Evolutionary conservation across 2,329 filamentous ascomycete species (phyloP).

Genomic region (Penicillium sp.): DNA sequence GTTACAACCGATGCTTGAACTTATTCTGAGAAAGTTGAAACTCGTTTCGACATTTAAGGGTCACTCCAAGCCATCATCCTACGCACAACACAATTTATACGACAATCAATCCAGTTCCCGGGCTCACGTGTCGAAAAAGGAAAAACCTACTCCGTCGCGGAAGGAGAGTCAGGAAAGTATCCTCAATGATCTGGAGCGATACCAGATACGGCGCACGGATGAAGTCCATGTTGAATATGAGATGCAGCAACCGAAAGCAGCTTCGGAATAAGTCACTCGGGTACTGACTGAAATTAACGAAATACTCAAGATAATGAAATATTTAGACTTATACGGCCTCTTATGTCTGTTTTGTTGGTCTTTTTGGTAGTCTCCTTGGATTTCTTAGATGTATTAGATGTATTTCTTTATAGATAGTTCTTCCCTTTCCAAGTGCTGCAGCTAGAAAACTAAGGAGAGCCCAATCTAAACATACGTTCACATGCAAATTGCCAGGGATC

Average conservation of each 20-base stretch:
- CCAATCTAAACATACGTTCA: no score
- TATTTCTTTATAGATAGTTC: no score
- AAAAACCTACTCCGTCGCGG: not conserved
- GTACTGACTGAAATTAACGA: not conserved
- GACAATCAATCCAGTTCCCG: not conserved
- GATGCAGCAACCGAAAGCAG: not conserved
- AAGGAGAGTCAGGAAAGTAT: conserved; percentile 21
- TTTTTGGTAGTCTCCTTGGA: no score
- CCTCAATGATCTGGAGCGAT: conserved; percentile 3
- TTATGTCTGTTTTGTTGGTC: no score
- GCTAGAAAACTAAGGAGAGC: no score
- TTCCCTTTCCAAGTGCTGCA: no score
- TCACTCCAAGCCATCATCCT: not conserved
- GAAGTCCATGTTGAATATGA: conserved; percentile 22
- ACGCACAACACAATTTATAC: not conserved
- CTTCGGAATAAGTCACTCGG: no score
- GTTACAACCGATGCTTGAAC: conserved; percentile 32
- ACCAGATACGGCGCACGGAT: conserved; percentile 23
- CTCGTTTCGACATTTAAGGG: not conserved
- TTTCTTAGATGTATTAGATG: no score
- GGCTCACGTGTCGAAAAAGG: not conserved
- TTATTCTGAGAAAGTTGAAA: conserved; percentile 15
- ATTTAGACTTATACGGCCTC: no score
- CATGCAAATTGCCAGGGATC: no score
- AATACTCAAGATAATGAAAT: not conserved